phyloP scores from a whole-genome alignment of 495 filamentous ascomycete genomes.

The Lasiosphaeria miniovina region DNA sequence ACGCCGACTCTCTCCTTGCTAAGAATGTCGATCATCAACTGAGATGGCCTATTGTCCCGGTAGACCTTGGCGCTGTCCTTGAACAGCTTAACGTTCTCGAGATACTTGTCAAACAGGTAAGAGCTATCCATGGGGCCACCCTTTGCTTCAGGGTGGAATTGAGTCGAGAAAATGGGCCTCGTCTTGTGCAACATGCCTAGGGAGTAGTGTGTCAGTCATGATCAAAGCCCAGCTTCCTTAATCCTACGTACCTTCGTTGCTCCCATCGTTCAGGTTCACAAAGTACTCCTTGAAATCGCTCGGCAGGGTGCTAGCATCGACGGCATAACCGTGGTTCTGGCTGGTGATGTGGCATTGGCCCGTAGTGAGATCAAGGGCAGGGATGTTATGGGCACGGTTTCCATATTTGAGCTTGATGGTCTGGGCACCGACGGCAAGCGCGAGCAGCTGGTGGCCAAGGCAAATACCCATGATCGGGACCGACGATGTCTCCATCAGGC shows the following conservation, averaged over 20 bases:
- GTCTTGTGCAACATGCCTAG: slow-evolving; percentile 87
- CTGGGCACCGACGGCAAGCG: slow-evolving; percentile 75
- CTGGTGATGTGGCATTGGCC: slow-evolving; percentile 97
- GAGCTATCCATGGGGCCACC: slow-evolving; percentile 90
- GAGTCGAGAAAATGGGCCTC: slow-evolving; percentile 94
- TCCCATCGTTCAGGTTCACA: slow-evolving; percentile 91
- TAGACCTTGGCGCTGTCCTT: slow-evolving; percentile 72
- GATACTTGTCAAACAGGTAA: slow-evolving; percentile 94
- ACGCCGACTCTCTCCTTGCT: slow-evolving; percentile 93
- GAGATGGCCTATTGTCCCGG: slow-evolving; percentile 78
- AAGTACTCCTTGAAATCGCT: slow-evolving; percentile 96
- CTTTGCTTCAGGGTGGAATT: slow-evolving; percentile 98
- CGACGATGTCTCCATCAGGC: slow-evolving; percentile 84
- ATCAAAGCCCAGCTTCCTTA: not conserved
- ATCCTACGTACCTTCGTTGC: slow-evolving; percentile 68
- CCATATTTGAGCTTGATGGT: slow-evolving; percentile 97
- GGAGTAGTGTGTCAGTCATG: slow-evolving; percentile 19
- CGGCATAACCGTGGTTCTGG: slow-evolving; percentile 98
- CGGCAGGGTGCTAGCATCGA: slow-evolving; percentile 79
- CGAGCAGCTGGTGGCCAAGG: slow-evolving; percentile 85
- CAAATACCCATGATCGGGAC: slow-evolving; percentile 97
- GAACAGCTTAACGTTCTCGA: slow-evolving; percentile 82
- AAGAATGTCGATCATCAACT: slow-evolving; percentile 84
- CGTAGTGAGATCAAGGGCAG: slow-evolving; percentile 87
- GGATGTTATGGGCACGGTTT: slow-evolving; percentile 98